Percentiles rank a stretch among this genome's conserved stretches.
These are phyloP conservation scores for Neopestalotiopsis rosae DNA, from an alignment of 2,329 filamentous ascomycete genomes.

Conservation along the genomic window DNA sequence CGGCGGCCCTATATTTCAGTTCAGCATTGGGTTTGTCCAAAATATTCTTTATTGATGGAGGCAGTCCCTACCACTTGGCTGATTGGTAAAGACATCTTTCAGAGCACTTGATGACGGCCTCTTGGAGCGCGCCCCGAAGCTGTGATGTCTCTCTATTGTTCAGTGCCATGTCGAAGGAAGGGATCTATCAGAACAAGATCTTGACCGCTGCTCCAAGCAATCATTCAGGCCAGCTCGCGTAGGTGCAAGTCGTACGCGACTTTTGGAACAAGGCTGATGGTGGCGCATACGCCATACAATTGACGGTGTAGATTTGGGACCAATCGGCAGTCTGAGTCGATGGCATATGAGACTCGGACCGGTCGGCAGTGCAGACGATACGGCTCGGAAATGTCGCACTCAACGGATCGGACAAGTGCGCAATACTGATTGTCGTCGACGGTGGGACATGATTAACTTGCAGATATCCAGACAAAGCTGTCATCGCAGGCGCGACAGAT, in stretches of 20 bases:
- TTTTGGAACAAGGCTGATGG: background rate
- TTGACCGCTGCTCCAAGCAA: background rate
- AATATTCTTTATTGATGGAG: too few relatives aligned
- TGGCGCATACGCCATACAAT: background rate
- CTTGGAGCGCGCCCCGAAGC: conserved; percentile 77
- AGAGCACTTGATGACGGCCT: conserved; percentile 87
- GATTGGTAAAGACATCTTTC: conserved; percentile 96
- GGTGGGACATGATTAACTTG: background rate
- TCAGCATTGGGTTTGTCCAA: conserved; percentile 8
- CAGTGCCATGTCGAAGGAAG: conserved; percentile 51
- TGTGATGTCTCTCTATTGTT: conserved; percentile 64
- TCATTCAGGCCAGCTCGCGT: background rate
- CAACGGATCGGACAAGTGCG: background rate
- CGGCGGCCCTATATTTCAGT: conserved; percentile 74
- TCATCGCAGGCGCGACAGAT: background rate
- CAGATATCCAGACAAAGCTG: background rate
- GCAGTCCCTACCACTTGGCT: conserved; percentile 78
- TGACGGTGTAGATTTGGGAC: background rate
- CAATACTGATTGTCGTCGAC: background rate
- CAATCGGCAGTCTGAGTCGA: background rate
- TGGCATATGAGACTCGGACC: background rate
- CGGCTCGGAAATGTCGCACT: background rate
- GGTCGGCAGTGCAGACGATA: background rate
- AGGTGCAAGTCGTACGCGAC: background rate
- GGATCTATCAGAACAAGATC: background rate